Evolutionary conservation across 202 grass and related monocot genomes (phyloP).

Genomic region (Brachypodium distachyon): DNA sequence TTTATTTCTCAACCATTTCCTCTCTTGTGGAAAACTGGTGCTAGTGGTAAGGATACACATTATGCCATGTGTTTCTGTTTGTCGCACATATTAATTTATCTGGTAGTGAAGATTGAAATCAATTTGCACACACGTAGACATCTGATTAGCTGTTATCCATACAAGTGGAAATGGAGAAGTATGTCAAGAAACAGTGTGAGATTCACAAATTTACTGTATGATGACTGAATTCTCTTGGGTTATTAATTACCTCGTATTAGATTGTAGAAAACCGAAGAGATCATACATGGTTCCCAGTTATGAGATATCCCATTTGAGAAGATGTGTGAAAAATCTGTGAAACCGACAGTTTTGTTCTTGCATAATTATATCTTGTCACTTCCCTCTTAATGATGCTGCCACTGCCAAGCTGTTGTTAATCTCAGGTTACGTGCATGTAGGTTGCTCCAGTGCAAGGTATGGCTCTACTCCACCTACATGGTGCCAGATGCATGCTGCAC

Average conservation of each 20-base stretch:
- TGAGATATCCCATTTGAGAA: background rate
- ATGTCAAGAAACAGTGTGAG: background rate
- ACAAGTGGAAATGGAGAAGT: background rate
- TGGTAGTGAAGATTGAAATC: background rate
- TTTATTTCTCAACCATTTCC: background rate
- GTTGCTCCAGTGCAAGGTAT: conserved; percentile 70
- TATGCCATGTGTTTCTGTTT: background rate
- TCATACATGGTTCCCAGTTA: background rate
- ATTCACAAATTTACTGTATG: background rate
- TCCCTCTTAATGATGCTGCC: background rate
- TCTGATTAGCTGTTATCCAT: background rate
- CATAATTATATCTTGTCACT: background rate
- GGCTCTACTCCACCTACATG: conserved; percentile 87
- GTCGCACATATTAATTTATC: background rate
- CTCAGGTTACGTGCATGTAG: conserved; percentile 23
- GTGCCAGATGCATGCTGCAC: conserved; percentile 87
- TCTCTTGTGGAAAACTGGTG: background rate
- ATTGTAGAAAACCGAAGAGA: background rate
- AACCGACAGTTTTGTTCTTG: background rate
- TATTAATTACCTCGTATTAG: background rate
- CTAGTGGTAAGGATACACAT: background rate
- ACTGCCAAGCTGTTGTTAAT: background rate
- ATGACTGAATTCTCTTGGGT: background rate
- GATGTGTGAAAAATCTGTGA: background rate
- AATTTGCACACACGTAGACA: background rate